Conservation (phyloP, 139 green algal genomes). For the Chlamydomonas incerta region DNA sequence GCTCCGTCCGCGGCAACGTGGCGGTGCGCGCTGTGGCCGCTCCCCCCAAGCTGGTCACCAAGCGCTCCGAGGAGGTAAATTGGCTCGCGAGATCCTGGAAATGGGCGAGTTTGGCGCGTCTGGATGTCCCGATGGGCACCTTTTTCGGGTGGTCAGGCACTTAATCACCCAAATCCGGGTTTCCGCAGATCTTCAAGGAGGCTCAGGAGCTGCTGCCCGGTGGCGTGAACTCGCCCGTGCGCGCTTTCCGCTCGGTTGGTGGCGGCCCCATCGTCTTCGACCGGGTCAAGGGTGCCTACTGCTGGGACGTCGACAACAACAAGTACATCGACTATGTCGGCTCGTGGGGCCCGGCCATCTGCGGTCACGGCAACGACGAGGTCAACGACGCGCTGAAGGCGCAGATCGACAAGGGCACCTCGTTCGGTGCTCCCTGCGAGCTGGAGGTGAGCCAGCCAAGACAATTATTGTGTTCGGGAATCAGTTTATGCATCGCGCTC, state of each 20-base stretch:
- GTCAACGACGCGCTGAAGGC: slow-evolving; percentile 91
- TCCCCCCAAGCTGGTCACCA: slow-evolving; percentile 59
- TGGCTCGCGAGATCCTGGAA: background rate
- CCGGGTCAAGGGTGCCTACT: slow-evolving; percentile 93
- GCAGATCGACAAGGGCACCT: slow-evolving; percentile 97
- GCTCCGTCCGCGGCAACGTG: background rate
- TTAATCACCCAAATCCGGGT: background rate
- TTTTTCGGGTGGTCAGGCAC: too few relatives aligned
- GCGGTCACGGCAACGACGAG: slow-evolving; percentile 94
- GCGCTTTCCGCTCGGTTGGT: slow-evolving; percentile 98
- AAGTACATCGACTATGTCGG: slow-evolving; percentile 99
- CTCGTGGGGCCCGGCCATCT: slow-evolving; percentile 97
- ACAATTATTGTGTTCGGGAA: background rate
- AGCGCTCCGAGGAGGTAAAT: slow-evolving; percentile 60
- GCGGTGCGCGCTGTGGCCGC: slow-evolving; percentile 27
- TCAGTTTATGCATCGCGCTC: background rate
- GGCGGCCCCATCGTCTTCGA: slow-evolving; percentile 98
- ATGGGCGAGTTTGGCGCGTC: background rate
- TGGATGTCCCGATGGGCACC: too few relatives aligned
- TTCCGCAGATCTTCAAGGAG: slow-evolving; percentile 90
- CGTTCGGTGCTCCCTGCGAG: slow-evolving; percentile 96
- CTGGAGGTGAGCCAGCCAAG: slow-evolving; percentile 82
- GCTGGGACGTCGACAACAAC: slow-evolving; percentile 94
- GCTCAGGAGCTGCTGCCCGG: slow-evolving; percentile 94
- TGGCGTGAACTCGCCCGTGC: slow-evolving; percentile 97